Evolutionary conservation across 441 rosid genomes (phyloP).

Genomic region (Geranium incanum): DNA sequence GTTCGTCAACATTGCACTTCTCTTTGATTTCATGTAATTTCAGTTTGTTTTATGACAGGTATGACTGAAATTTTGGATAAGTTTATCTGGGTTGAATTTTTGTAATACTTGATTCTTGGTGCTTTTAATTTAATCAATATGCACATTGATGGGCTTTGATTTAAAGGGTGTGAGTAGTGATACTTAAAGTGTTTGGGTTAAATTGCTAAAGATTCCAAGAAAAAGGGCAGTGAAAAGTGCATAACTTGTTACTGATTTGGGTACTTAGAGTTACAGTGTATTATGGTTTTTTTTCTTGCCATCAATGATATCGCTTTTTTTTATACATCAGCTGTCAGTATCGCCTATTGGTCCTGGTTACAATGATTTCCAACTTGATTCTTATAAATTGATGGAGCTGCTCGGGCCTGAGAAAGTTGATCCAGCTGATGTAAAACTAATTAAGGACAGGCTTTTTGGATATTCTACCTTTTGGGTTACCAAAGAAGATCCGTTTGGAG

Average conservation of each 20-base stretch:
- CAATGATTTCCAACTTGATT: constrained; percentile 76
- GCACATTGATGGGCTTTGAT: not conserved
- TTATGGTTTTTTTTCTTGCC: not conserved
- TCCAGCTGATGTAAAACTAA: constrained; percentile 68
- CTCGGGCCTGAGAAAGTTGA: constrained; percentile 98
- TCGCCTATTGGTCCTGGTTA: constrained; percentile 59
- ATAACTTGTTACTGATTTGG: not conserved
- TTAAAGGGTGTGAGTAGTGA: not conserved
- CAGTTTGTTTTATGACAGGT: not conserved
- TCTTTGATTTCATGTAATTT: not conserved
- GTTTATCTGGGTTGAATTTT: not conserved
- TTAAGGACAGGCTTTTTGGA: constrained; percentile 80
- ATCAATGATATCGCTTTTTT: constrained; percentile 36
- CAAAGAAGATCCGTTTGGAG: constrained; percentile 96
- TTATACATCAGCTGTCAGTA: constrained; percentile 48
- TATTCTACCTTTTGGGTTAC: constrained; percentile 99
- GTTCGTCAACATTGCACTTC: not conserved
- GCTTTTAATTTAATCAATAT: not conserved
- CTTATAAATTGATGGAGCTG: constrained; percentile 89
- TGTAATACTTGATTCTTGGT: not conserved
- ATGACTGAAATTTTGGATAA: not conserved
- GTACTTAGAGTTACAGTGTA: not conserved
- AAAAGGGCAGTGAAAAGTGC: not conserved
- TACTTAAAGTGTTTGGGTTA: not conserved
- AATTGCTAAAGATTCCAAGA: not conserved